phyloP scores from a whole-genome alignment of 1,139 yeast genomes.

The Candida tetrigidarum region DNA sequence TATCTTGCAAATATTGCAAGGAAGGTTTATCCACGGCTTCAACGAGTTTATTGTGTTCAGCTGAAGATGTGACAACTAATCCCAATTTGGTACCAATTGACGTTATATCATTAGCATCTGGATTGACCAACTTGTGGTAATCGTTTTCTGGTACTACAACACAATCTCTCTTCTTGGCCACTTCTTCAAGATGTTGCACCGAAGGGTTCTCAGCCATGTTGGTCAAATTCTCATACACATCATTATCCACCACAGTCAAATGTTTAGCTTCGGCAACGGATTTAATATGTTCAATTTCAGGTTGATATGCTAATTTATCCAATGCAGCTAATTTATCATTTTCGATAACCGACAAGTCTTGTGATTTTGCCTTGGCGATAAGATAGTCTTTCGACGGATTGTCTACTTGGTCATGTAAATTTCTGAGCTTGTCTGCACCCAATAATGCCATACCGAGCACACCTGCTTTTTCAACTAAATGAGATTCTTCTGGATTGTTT shows the following conservation, averaged over 20 bases:
- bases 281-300: conserved; percentile 22
- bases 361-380: conserved; percentile 18
- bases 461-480: conserved; percentile 8
- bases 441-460: conserved; percentile 4
- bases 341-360: conserved; percentile 6
- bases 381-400: conserved; percentile 22
- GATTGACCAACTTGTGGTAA: conserved; percentile 14
- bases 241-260: conserved; percentile 12
- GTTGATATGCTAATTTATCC: conserved; percentile 20
- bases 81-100: conserved; percentile 17
- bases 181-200: conserved; percentile 25
- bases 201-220: conserved; percentile 27
- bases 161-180: conserved; percentile 25
- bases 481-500: conserved; percentile 19
- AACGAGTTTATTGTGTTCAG: conserved; percentile 24
- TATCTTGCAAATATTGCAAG: conserved; percentile 32
- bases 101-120: conserved; percentile 10
- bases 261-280: conserved; percentile 21
- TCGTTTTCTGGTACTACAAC: conserved; percentile 25
- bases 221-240: conserved; percentile 13
- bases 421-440: conserved; percentile 10
- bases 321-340: conserved; percentile 17
- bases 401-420: conserved; percentile 16
- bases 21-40: conserved; percentile 25
- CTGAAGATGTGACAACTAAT: conserved; percentile 20